A percentile compares a stretch with the other conserved stretches of the same genome.
phyloP scores from a whole-genome alignment of 2,329 filamentous ascomycete species.

The Lecanosticta acicola region DNA sequence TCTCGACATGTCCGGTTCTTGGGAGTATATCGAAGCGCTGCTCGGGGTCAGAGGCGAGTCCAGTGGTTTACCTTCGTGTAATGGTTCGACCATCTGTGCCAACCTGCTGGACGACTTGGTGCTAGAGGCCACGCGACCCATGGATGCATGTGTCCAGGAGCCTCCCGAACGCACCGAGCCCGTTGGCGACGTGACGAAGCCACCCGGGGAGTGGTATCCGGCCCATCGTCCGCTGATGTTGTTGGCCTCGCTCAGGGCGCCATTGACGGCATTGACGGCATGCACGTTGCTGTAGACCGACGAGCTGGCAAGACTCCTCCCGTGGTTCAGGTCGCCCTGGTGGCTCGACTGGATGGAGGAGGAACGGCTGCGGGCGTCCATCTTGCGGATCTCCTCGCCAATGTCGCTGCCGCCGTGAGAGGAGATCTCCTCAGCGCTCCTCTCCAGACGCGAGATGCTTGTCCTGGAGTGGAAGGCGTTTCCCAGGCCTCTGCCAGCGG shows the following conservation, averaged over 20 bases:
- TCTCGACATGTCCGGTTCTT: conserved; percentile 21
- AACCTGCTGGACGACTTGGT: conserved; percentile 38
- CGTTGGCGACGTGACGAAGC: conserved; percentile 61
- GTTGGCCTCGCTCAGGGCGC: neutral
- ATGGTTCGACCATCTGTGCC: conserved; percentile 38
- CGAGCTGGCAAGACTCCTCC: conserved; percentile 55
- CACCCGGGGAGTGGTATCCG: conserved; percentile 65
- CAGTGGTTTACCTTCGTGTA: conserved; percentile 32
- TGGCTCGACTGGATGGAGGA: conserved; percentile 21
- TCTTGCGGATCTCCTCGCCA: conserved; percentile 68
- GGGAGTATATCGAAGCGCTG: conserved; percentile 17
- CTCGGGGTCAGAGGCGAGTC: conserved; percentile 32
- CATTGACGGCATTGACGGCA: conserved; percentile 1
- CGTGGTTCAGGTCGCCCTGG: conserved; percentile 7
- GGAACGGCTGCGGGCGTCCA: conserved; percentile 46
- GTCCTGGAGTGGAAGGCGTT: neutral
- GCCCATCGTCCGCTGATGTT: conserved; percentile 39
- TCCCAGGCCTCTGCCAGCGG: neutral
- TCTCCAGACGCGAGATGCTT: conserved; percentile 69
- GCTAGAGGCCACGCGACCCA: conserved; percentile 35
- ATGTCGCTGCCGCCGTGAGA: conserved; percentile 63
- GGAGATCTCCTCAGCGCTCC: conserved; percentile 68
- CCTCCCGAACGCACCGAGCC: conserved; percentile 52
- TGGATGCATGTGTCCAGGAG: conserved; percentile 34
- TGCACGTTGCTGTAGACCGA: conserved; percentile 5